These are phyloP conservation scores for Berkeleyomyces rouxiae DNA, from an alignment of 2,329 filamentous ascomycete genomes.

Conservation along the genomic window DNA sequence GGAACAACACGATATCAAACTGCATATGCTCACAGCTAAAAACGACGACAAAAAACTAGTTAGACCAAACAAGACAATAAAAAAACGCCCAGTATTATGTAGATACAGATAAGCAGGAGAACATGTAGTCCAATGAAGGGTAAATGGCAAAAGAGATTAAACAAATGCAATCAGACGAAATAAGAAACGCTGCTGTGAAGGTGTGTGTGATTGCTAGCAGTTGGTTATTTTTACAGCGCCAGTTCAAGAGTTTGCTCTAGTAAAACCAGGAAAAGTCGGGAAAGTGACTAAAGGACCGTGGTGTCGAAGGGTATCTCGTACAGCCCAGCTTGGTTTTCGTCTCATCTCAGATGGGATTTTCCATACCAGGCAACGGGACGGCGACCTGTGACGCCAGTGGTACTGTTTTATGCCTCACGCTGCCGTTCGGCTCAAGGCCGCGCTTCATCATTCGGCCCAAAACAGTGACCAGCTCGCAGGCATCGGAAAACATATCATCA, in stretches of 20 bases:
- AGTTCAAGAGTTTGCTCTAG: no score
- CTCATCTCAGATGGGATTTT: slow-evolving; percentile 25
- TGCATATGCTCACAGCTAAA: not conserved
- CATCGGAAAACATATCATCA: slow-evolving; percentile 87
- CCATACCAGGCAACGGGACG: slow-evolving; percentile 24
- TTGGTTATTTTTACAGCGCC: no score
- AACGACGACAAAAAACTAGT: not conserved
- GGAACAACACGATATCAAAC: not conserved
- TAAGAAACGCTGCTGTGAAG: not conserved
- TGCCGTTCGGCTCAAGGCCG: slow-evolving; percentile 32
- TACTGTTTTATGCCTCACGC: slow-evolving; percentile 17
- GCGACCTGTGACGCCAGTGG: slow-evolving; percentile 15
- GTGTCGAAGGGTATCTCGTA: not conserved
- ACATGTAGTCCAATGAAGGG: not conserved
- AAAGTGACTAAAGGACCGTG: no score
- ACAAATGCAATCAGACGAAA: not conserved
- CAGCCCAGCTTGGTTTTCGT: not conserved
- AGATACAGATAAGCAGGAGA: not conserved
- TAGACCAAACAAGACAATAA: not conserved
- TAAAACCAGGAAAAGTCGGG: not conserved
- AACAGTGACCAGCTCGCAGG: slow-evolving; percentile 71
- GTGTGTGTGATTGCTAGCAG: no score
- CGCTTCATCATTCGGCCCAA: slow-evolving; percentile 80
- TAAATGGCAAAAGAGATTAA: not conserved
- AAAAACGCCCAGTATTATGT: not conserved